Base-by-base conservation (phyloP, 768 basidiomycete species). In the Russula ochroleuca region DNA sequence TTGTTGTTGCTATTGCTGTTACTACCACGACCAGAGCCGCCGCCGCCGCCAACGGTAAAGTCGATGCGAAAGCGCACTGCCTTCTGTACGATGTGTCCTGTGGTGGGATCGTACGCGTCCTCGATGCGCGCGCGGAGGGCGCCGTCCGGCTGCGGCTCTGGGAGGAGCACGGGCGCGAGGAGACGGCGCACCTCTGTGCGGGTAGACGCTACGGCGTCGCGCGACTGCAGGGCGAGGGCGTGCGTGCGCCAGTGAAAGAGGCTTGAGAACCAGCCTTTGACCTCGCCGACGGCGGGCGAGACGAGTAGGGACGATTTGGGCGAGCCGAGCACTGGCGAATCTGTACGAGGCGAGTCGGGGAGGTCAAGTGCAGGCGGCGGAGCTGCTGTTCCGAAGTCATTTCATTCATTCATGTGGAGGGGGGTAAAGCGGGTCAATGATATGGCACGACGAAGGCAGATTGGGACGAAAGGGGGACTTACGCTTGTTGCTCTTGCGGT, bases 241-340 rank as follows among this genome's bases (percentile, higher is more conserved):
- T 84, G 83, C 37, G 81, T 79, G 71, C 90, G 94, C 90, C 93
- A 97, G 74, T 86, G 90, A 79, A 98, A 98, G 35, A 98, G 78
- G 68, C 90, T 96, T 23, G 92, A 91, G 75, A 98, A 95, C 95
- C 95, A 97, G 38, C 88, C 90, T 72, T 88, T 90, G 75, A 92
- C 85, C 73, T 92, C 90, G 62, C 87, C 87, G 15, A 89, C 87
- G 11, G 84, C 86, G n/a, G 88, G 88, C 17, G 88, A 85, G 8
- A 83, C 77, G 48, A 84, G 73, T 53, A 73, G 76, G 25, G 71
- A 73, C 33, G 71, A 73, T 31, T 65, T 76, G 63, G 67, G 78
- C 58, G 69, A 75, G 21, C 78, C 77, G 58, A 81, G 66, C 54
- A 77, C 76, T 10, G 85, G 83, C 10, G 86, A 84, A 11, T 78